Percentiles rank a stretch among this genome's conserved stretches.
These are phyloP conservation scores for Colletotrichum camelliae DNA, from an alignment of 2,329 filamentous ascomycete species.

Conservation along the genomic window DNA sequence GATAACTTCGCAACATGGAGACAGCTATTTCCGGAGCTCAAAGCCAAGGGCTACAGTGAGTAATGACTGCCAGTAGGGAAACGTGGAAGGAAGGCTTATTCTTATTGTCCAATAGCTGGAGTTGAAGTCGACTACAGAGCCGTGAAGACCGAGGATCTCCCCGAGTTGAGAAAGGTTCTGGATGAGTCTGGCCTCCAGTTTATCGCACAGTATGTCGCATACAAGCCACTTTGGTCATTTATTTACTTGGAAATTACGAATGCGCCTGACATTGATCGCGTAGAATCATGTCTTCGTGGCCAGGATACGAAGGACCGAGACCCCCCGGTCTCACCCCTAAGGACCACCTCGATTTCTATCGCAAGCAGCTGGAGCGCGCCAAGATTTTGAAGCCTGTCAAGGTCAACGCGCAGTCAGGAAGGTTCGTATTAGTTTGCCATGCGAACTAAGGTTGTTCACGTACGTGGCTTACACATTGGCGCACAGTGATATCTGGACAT, in stretches of 20 bases:
- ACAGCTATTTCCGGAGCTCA: slow-evolving; percentile 13
- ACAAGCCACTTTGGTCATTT: rapidly evolving
- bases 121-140: not conserved
- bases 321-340: not conserved
- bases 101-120: not conserved
- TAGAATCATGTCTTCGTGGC: slow-evolving; percentile 18
- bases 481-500: slow-evolving; percentile 33
- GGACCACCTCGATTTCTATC: slow-evolving; percentile 17
- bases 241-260: not conserved
- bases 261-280: not conserved
- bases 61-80: not conserved
- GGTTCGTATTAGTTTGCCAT: not conserved
- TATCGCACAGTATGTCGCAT: not conserved
- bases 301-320: slow-evolving; percentile 7
- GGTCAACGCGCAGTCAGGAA: slow-evolving; percentile 22
- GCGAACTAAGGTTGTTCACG: not conserved
- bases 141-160: not conserved
- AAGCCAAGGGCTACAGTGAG: slow-evolving; percentile 20
- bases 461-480: not conserved
- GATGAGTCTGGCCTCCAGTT: not conserved
- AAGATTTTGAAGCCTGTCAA: slow-evolving; percentile 12
- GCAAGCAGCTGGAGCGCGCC: slow-evolving; percentile 13
- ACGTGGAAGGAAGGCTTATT: not conserved
- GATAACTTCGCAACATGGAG: slow-evolving; percentile 16
- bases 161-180: not conserved